Percentiles rank a stretch among this genome's conserved stretches.
phyloP scores from a whole-genome alignment of 768 basidiomycete species.

The Tricholoma sp. region DNA sequence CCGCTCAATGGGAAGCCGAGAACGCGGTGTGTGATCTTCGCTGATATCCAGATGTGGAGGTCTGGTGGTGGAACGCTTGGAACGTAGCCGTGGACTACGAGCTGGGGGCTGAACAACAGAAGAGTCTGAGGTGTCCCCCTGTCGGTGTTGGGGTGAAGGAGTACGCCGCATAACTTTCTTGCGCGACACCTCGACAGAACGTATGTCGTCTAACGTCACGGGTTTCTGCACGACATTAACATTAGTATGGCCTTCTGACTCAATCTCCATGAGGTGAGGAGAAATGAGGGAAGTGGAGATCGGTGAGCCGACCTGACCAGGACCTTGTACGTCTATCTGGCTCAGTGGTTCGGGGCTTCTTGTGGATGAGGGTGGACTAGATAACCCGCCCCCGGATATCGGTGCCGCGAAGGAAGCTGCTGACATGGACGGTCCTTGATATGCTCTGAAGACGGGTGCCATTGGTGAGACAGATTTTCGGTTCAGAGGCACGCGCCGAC shows the following conservation, averaged over 20 bases:
- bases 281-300: conserved; percentile 36
- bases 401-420: conserved; percentile 35
- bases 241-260: conserved; percentile 13
- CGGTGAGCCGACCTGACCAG: conserved; percentile 25
- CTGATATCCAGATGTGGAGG: conserved; percentile 43
- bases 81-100: conserved; percentile 41
- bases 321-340: conserved; percentile 17
- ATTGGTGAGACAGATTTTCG: conserved; percentile 69
- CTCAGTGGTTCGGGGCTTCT: not conserved
- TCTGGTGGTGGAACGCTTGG: conserved; percentile 44
- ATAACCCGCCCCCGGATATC: conserved; percentile 33
- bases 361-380: conserved; percentile 25
- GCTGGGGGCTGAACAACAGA: conserved; percentile 31
- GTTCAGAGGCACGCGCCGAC: conserved; percentile 60
- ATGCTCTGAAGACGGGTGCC: conserved; percentile 48
- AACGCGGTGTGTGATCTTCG: conserved; percentile 23
- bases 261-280: conserved; percentile 29
- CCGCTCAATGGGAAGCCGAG: conserved; percentile 22
- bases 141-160: conserved; percentile 21
- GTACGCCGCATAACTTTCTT: conserved; percentile 31
- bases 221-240: conserved; percentile 22
- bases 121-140: conserved; percentile 48
- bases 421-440: conserved; percentile 31
- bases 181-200: not conserved
- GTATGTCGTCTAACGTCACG: conserved; percentile 22